Percentiles rank a stretch among this genome's conserved stretches.
Conservation (phyloP, 495 filamentous ascomycete genomes). For the Neurospora cerealis region DNA sequence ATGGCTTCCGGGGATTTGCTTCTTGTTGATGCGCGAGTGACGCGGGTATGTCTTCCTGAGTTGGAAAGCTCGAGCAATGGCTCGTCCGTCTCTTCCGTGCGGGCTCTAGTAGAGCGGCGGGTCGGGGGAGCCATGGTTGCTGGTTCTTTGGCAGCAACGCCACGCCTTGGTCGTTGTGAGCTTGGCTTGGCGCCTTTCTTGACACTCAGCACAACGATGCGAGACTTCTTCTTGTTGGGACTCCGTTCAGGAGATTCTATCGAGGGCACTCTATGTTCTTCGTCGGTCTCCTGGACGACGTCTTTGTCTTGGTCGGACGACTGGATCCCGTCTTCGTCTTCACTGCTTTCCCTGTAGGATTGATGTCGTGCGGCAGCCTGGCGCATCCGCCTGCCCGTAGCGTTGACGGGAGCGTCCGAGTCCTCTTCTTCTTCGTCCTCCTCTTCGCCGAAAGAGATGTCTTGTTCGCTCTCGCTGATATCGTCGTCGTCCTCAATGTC, state of each 20-base stretch:
- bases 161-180: conserved; percentile 12
- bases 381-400: conserved; percentile 61
- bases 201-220: conserved; percentile 21
- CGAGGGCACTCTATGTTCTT: background rate
- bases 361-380: conserved; percentile 43
- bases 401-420: conserved; percentile 48
- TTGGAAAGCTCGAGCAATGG: conserved; percentile 49
- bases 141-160: conserved; percentile 9
- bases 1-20: conserved; percentile 59
- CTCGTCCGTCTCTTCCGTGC: conserved; percentile 35
- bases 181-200: background rate
- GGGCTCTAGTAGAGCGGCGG: conserved; percentile 34
- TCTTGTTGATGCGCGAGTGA: conserved; percentile 29
- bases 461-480: conserved; percentile 42
- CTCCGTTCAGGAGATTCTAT: conserved; percentile 1
- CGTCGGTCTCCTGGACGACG: conserved; percentile 4
- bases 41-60: conserved; percentile 64
- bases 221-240: conserved; percentile 11
- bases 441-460: conserved; percentile 46
- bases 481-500: conserved; percentile 61
- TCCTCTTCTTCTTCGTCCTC: conserved; percentile 55
- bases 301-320: conserved; percentile 25
- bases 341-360: conserved; percentile 39
- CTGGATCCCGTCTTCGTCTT: conserved; percentile 23
- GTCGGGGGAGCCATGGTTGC: conserved; percentile 17